phyloP scores from a whole-genome alignment of 768 basidiomycete species.

The Mycena rebaudengoi region DNA sequence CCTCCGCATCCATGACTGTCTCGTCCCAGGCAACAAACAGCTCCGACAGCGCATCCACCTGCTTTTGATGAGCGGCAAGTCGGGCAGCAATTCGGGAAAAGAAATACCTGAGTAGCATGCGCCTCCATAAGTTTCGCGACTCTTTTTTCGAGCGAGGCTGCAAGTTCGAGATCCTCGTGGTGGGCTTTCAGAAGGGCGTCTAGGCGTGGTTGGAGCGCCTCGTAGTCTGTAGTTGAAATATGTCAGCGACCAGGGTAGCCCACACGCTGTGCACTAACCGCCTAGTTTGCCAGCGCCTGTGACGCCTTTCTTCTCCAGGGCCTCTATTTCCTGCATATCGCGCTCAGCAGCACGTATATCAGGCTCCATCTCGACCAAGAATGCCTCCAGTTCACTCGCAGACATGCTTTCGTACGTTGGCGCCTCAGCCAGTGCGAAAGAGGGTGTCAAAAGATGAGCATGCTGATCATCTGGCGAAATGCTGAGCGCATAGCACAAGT shows the following conservation, averaged over 20 bases:
- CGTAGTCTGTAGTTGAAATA: constrained; percentile 55
- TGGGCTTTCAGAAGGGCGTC: constrained; percentile 63
- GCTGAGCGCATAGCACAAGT: constrained; percentile 5
- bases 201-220: constrained; percentile 75
- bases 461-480: constrained; percentile 72
- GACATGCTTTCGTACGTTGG: constrained; percentile 72
- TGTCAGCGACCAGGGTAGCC: background rate
- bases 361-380: constrained; percentile 81
- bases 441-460: constrained; percentile 75
- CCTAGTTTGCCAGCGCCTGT: constrained; percentile 75
- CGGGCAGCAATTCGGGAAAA: background rate
- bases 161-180: constrained; percentile 64
- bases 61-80: background rate
- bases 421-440: constrained; percentile 70
- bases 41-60: constrained; percentile 86
- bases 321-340: constrained; percentile 81
- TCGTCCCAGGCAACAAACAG: constrained; percentile 90
- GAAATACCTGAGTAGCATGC: constrained; percentile 74
- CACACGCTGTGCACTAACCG: constrained; percentile 45
- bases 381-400: constrained; percentile 71
- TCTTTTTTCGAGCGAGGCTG: constrained; percentile 68
- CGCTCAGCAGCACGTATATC: constrained; percentile 86
- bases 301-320: constrained; percentile 74
- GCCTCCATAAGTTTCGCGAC: constrained; percentile 71
- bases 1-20: constrained; percentile 71